These are phyloP conservation scores for Monilinia fructicola DNA, from an alignment of 2,329 filamentous ascomycete species.

Conservation along the genomic window DNA sequence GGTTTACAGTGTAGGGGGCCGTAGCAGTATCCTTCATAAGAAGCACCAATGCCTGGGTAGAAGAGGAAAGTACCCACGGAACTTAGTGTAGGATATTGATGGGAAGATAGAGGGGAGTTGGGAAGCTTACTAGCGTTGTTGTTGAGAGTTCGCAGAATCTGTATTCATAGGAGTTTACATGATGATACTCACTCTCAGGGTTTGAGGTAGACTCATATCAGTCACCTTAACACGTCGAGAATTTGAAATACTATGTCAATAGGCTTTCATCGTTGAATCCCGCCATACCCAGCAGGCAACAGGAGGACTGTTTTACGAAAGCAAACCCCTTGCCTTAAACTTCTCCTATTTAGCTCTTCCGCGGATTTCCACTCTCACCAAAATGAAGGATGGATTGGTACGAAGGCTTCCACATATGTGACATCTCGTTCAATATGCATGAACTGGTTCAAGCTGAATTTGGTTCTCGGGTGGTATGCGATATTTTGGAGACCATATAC, in stretches of 20 bases:
- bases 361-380: neutral
- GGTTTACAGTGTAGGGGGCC: too few relatives aligned
- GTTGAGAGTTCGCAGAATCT: neutral
- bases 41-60: too few relatives aligned
- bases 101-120: neutral
- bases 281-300: neutral
- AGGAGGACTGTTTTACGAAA: neutral
- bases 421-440: conserved; percentile 13
- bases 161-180: neutral
- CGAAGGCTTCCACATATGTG: conserved; percentile 9
- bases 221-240: neutral
- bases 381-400: conserved; percentile 1
- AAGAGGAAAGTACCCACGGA: too few relatives aligned
- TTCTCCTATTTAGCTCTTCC: neutral
- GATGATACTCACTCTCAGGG: neutral
- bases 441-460: neutral
- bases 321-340: neutral
- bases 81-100: too few relatives aligned
- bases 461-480: neutral
- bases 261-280: neutral
- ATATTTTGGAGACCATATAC: neutral
- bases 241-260: neutral
- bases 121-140: too few relatives aligned
- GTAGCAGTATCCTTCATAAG: too few relatives aligned
- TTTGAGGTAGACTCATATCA: neutral